phyloP scores from a whole-genome alignment of 1,284 basidiomycete genomes.

The Papiliotrema terrestris region DNA sequence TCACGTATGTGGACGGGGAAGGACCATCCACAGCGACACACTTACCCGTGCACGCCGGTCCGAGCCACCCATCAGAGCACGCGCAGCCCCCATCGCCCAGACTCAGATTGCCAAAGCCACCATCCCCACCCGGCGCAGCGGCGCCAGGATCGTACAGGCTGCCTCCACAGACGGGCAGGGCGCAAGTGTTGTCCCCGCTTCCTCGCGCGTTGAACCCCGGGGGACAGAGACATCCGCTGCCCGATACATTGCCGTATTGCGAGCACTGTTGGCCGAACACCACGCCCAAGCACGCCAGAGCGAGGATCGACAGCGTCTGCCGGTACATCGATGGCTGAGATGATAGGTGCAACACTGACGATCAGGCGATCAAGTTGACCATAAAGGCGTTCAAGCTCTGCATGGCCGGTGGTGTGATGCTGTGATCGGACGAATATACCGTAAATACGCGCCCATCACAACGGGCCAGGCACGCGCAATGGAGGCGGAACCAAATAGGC shows the following conservation, averaged over 20 bases:
- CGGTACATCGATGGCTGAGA: no score
- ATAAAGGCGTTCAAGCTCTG: no score
- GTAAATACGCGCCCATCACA: no score
- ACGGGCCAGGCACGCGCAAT: no score
- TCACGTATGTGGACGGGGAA: no score
- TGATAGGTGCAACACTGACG: no score
- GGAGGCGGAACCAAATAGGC: no score
- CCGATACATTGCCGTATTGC: slow-evolving; percentile 63
- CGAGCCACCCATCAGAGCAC: slow-evolving; percentile 69
- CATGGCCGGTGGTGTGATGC: no score
- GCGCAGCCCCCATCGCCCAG: slow-evolving; percentile 55
- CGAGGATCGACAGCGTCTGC: neutral
- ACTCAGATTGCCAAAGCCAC: slow-evolving; percentile 61
- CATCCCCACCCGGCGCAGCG: slow-evolving; percentile 48
- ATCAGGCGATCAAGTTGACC: no score
- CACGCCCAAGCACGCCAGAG: neutral
- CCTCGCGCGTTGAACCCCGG: slow-evolving; percentile 53
- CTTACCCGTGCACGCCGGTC: slow-evolving; percentile 65
- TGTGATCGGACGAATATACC: no score
- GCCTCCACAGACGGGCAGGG: slow-evolving; percentile 65
- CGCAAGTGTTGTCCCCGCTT: slow-evolving; percentile 20
- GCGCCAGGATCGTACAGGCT: slow-evolving; percentile 58
- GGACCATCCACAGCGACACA: no score
- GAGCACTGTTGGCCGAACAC: slow-evolving; percentile 54
- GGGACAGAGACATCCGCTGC: slow-evolving; percentile 66